A percentile compares a stretch with the other conserved stretches of the same genome.
Evolutionary conservation across 2,329 filamentous ascomycete genomes (phyloP).

Genomic region (Cytospora schulzeri): DNA sequence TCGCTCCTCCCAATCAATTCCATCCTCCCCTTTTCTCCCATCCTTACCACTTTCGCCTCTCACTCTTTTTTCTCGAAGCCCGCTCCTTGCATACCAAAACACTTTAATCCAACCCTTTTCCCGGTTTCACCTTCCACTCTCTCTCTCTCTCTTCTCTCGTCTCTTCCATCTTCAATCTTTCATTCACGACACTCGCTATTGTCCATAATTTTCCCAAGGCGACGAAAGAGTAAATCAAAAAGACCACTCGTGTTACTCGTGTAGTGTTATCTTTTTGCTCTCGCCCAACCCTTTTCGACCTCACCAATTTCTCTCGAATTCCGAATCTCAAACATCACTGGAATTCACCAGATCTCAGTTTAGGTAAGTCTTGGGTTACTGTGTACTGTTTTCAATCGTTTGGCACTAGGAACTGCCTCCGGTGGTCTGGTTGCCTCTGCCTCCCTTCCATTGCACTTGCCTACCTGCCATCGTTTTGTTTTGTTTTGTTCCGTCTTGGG

Average conservation of each 20-base stretch:
- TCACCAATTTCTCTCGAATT: conserved; percentile 22
- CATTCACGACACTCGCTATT: conserved; percentile 30
- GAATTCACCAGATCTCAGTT: conserved; percentile 21
- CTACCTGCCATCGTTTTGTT: background rate
- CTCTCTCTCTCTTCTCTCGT: conserved; percentile 12
- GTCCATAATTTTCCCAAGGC: conserved; percentile 22
- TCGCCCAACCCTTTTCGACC: conserved; percentile 1
- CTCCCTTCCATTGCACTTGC: conserved; percentile 11
- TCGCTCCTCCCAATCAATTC: conserved; percentile 22
- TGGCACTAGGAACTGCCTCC: background rate
- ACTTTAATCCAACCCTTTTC: conserved; percentile 18
- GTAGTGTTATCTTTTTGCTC: conserved; percentile 19
- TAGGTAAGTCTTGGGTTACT: conserved; percentile 21
- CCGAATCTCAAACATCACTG: conserved; percentile 21
- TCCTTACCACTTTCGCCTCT: conserved; percentile 20
- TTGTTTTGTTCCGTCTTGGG: background rate
- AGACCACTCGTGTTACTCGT: conserved; percentile 15
- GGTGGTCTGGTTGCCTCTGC: conserved; percentile 9
- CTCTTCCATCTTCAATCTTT: conserved; percentile 11
- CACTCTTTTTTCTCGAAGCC: conserved; percentile 11
- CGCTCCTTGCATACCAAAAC: conserved; percentile 13
- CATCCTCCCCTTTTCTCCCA: conserved; percentile 17
- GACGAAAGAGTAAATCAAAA: conserved; percentile 24
- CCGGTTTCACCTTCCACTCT: conserved; percentile 18
- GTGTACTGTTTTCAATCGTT: background rate